Evolutionary conservation across 805 yeast species (phyloP).

Genomic region (Nakazawaea ambrosiae): DNA sequence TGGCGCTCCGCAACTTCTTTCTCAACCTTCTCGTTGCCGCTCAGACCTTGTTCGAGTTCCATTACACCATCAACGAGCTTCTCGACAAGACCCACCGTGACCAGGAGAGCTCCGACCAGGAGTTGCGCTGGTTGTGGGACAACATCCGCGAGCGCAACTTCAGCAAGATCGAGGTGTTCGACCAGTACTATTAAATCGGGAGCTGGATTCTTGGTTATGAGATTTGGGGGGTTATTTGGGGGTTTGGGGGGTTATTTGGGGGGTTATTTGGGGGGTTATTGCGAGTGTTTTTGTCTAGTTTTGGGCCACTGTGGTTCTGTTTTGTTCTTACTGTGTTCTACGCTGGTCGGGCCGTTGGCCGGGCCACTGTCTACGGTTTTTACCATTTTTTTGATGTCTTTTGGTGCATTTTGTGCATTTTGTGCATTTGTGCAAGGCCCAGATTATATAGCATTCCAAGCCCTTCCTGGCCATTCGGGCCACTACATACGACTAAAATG

Average conservation of each 20-base stretch:
- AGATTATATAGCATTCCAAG: too few relatives aligned
- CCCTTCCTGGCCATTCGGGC: too few relatives aligned
- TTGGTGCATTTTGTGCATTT: too few relatives aligned
- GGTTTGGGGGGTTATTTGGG: neutral
- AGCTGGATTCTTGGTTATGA: constrained; percentile 3
- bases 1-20: constrained; percentile 42
- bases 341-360: too few relatives aligned
- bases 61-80: constrained; percentile 28
- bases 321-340: too few relatives aligned
- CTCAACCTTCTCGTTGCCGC: constrained; percentile 50
- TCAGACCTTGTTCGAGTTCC: constrained; percentile 45
- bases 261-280: too few relatives aligned
- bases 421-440: too few relatives aligned
- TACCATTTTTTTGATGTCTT: too few relatives aligned
- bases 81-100: constrained; percentile 16
- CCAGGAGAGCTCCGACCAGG: constrained; percentile 17
- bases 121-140: constrained; percentile 36
- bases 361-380: too few relatives aligned
- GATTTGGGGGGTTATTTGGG: neutral
- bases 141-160: constrained; percentile 44
- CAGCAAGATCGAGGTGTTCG: constrained; percentile 31
- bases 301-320: too few relatives aligned
- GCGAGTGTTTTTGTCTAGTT: too few relatives aligned
- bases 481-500: too few relatives aligned
- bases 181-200: constrained; percentile 8